phyloP scores from a whole-genome alignment of 192 early-diverging fungal genomes.

The Coemansia aciculifera region DNA sequence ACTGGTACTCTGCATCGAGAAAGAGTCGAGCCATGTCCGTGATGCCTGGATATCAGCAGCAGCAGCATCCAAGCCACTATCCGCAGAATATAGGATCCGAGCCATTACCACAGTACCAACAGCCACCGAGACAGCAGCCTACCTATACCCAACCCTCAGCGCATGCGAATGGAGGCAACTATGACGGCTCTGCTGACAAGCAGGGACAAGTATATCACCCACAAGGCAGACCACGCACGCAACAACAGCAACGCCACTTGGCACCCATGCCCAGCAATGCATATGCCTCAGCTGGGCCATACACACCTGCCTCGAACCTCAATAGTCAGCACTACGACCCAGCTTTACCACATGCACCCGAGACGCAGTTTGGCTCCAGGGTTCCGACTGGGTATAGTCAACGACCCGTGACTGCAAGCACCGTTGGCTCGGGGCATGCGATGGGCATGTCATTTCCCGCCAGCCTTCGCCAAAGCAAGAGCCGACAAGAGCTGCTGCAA shows the following conservation, averaged over 20 bases:
- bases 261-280: neutral
- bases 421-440: constrained; percentile 19
- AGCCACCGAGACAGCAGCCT: neutral
- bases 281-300: neutral
- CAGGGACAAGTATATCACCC: neutral
- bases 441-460: constrained; percentile 14
- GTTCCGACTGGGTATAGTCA: constrained; percentile 6
- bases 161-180: neutral
- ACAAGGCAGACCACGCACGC: neutral
- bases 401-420: constrained; percentile 18
- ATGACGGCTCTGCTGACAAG: neutral
- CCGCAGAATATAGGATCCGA: constrained; percentile 6
- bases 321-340: neutral
- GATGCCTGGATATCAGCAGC: constrained; percentile 15
- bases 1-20: constrained; percentile 45
- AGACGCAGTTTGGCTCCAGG: neutral
- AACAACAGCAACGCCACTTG: neutral
- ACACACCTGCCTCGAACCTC: neutral
- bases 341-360: neutral
- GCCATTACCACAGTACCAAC: constrained; percentile 9
- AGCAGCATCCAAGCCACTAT: constrained; percentile 6
- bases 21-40: constrained; percentile 29
- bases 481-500: constrained; percentile 31
- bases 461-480: constrained; percentile 23
- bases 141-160: neutral